phyloP scores from a whole-genome alignment of 1,284 basidiomycete species.

The Sporisorium scitamineum region DNA sequence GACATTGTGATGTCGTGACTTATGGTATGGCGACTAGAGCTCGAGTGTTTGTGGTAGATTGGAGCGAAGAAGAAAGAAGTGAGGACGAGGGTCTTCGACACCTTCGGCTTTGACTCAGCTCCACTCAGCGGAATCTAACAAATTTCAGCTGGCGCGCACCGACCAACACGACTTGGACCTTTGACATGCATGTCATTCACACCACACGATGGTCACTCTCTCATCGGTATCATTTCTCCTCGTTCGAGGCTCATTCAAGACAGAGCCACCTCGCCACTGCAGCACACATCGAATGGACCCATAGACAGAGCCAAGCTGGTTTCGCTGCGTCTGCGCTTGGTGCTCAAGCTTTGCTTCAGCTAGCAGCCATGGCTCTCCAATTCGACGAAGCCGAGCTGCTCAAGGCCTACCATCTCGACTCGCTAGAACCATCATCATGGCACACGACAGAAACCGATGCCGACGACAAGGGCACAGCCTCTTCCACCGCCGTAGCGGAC shows the following conservation, averaged over 20 bases:
- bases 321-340: neutral
- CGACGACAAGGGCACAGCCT: slow-evolving; percentile 26
- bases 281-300: neutral
- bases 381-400: slow-evolving; percentile 68
- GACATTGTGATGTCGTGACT: slow-evolving; percentile 22
- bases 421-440: slow-evolving; percentile 68
- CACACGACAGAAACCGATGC: slow-evolving; percentile 45
- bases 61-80: neutral
- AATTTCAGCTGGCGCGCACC: neutral
- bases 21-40: neutral
- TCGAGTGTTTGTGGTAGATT: neutral
- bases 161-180: neutral
- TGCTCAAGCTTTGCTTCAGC: neutral
- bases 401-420: slow-evolving; percentile 69
- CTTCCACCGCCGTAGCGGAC: slow-evolving; percentile 36
- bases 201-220: neutral
- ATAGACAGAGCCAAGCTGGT: neutral
- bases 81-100: neutral
- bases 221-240: neutral
- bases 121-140: neutral
- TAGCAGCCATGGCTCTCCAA: slow-evolving; percentile 47
- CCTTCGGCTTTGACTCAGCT: no score
- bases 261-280: neutral
- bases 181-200: neutral
- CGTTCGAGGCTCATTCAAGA: neutral